phyloP scores from a whole-genome alignment of 1,139 yeast species.

The Lodderomyces theae region DNA sequence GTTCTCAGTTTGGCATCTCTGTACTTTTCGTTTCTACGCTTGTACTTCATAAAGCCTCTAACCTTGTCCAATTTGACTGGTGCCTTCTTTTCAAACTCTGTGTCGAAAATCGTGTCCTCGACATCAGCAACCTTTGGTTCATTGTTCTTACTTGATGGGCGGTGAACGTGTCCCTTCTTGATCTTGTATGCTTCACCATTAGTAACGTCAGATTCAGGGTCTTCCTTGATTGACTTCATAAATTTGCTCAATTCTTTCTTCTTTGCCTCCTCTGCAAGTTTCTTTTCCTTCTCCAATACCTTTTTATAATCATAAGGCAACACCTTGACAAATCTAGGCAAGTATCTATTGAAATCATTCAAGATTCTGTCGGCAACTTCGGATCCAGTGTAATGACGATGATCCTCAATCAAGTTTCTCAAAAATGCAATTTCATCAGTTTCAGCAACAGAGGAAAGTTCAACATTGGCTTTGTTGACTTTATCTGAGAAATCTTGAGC shows the following conservation, averaged over 20 bases:
- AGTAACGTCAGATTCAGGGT: slow-evolving; percentile 82
- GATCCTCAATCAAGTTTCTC: slow-evolving; percentile 91
- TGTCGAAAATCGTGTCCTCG: slow-evolving; percentile 82
- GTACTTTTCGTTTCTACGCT: slow-evolving; percentile 84
- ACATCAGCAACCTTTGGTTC: slow-evolving; percentile 90
- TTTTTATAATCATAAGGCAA: slow-evolving; percentile 89
- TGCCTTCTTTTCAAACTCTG: slow-evolving; percentile 60
- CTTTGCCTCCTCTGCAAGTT: slow-evolving; percentile 65
- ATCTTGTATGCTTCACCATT: slow-evolving; percentile 73
- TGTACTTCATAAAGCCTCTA: slow-evolving; percentile 91
- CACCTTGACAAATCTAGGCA: slow-evolving; percentile 90
- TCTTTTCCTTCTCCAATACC: slow-evolving; percentile 78
- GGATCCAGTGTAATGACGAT: slow-evolving; percentile 90
- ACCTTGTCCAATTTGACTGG: slow-evolving; percentile 72
- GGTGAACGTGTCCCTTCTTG: slow-evolving; percentile 43
- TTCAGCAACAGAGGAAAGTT: slow-evolving; percentile 70
- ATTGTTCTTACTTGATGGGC: slow-evolving; percentile 20
- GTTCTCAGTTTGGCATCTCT: slow-evolving; percentile 75
- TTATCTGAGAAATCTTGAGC: slow-evolving; percentile 86
- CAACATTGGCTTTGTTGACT: slow-evolving; percentile 82
- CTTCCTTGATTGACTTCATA: slow-evolving; percentile 68
- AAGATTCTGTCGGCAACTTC: slow-evolving; percentile 83
- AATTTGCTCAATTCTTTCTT: slow-evolving; percentile 56
- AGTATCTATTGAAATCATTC: slow-evolving; percentile 80
- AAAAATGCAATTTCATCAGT: slow-evolving; percentile 93